Evolutionary conservation across 108 stramenopile genomes (phyloP), one percentile per base, ranked within the genome.

Genomic region (Cyclotella baltica): DNA sequence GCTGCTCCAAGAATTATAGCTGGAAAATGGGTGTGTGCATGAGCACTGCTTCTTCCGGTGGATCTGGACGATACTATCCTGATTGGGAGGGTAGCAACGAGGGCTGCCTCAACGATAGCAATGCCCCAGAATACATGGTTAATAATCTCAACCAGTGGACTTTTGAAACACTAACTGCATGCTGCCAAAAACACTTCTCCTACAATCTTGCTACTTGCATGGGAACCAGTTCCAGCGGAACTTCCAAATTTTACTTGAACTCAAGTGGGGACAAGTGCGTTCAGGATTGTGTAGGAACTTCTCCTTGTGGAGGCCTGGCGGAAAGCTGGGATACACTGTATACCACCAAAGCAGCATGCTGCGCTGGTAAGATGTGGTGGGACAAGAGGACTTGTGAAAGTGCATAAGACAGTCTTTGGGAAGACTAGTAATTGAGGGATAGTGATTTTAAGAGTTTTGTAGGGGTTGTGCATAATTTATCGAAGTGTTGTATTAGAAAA

Each of bases 1-100:
- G 51, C n/a, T 52, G 58, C 31, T 20, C 58, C 8, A 59, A 30
- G 31, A 59, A 59, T 18, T 59, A 59, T 28, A 59, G 58, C 20
- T 59, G 58, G 58, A 59, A 59, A 30, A 28, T 59, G 5, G 20
- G 10, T 10, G 58, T 30, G 30, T 59, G 58, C 58, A 31, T 16
- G 8, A 33, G 29, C 20, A 20, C 13, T 4, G 29, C 10, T 23
- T 4, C 29, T 28, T 52, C n/a, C 4, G 29, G 30, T 59, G 8
- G 8, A 30, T 59, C 29, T 31, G 53, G 53, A 25, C 23, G 8
- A 5, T 55, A 55, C 53, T 59, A 59, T 20, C 58, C 58, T 5
- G 58, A 59, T 18, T 59, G 58, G 58, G 25, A 59, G 27, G 58
- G 58, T 20, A 13, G 3, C 11, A 59, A 59, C 29, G 6, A 16